Evolutionary conservation across 768 basidiomycete species (phyloP).

Genomic region (Hemileccinum rubropunctum): DNA sequence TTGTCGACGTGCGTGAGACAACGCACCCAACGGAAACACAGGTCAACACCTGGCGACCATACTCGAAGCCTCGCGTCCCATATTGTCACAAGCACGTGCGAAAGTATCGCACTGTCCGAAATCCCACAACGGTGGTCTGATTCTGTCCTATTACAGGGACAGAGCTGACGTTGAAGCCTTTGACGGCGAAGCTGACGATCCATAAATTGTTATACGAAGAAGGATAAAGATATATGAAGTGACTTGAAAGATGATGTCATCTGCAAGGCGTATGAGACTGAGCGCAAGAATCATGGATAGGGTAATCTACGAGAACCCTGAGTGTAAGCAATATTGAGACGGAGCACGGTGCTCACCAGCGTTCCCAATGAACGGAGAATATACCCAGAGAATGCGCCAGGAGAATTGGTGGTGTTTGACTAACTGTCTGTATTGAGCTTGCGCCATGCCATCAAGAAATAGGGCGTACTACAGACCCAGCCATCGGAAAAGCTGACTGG

Average conservation of each 20-base stretch:
- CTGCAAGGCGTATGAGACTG: slow-evolving; percentile 22
- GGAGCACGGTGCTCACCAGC: slow-evolving; percentile 4
- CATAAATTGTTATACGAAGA: slow-evolving; percentile 16
- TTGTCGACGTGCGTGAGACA: background rate
- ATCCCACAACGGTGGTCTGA: slow-evolving; percentile 22
- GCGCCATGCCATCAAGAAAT: background rate
- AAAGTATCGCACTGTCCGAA: slow-evolving; percentile 12
- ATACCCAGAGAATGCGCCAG: slow-evolving; percentile 19
- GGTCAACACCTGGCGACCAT: slow-evolving; percentile 16
- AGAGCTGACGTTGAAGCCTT: slow-evolving; percentile 6
- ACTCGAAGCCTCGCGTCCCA: slow-evolving; percentile 2
- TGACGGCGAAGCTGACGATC: slow-evolving; percentile 15
- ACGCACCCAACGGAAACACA: slow-evolving; percentile 23
- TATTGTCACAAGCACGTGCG: slow-evolving; percentile 13
- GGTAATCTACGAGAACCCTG: slow-evolving; percentile 15
- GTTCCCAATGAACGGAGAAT: slow-evolving; percentile 26
- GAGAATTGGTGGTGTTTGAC: slow-evolving; percentile 5
- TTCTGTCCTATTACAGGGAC: slow-evolving; percentile 15
- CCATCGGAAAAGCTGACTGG: slow-evolving; percentile 23
- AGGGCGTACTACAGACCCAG: slow-evolving; percentile 21
- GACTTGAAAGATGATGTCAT: slow-evolving; percentile 24
- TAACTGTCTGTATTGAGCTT: slow-evolving; percentile 9
- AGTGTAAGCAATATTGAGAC: background rate
- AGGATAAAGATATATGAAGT: slow-evolving; percentile 21
- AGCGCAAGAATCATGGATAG: slow-evolving; percentile 19